These are phyloP conservation scores for Westerdykella aurantiaca DNA, from an alignment of 2,329 filamentous ascomycete species.

Conservation along the genomic window DNA sequence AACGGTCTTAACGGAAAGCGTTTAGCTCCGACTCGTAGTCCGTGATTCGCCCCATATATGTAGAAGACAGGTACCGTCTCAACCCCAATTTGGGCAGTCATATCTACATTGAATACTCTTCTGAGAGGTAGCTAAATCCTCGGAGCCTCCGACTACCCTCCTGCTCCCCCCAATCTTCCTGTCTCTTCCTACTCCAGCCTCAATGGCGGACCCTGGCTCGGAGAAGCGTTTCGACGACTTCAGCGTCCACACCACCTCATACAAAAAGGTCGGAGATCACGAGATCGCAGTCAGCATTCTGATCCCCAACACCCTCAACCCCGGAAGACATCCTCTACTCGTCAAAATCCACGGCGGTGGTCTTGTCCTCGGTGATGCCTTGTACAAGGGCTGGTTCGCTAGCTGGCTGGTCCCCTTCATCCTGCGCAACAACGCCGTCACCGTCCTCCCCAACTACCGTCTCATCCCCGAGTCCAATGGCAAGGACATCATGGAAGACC, in stretches of 20 bases:
- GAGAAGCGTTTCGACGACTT: slow-evolving; percentile 36
- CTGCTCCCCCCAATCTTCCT: not conserved
- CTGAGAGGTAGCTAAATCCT: no score
- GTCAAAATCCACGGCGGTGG: slow-evolving; percentile 44
- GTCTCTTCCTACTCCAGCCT: not conserved
- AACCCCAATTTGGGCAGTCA: no score
- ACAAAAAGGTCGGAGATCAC: slow-evolving; percentile 39
- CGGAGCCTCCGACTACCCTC: not conserved
- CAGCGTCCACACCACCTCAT: slow-evolving; percentile 35
- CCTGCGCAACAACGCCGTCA: slow-evolving; percentile 39
- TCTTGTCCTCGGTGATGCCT: slow-evolving; percentile 30
- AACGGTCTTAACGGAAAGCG: no score
- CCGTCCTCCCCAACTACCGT: slow-evolving; percentile 47
- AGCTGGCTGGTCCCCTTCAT: slow-evolving; percentile 37
- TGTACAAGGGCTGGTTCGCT: slow-evolving; percentile 26
- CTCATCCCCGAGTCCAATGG: slow-evolving; percentile 47
- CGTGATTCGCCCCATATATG: no score
- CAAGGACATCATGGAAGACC: slow-evolving; percentile 44
- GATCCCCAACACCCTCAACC: slow-evolving; percentile 33
- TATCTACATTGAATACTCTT: no score
- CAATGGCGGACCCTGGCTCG: not conserved
- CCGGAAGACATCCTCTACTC: slow-evolving; percentile 37
- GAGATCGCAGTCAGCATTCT: slow-evolving; percentile 36
- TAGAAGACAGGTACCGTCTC: no score
- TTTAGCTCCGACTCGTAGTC: no score